phyloP scores from a whole-genome alignment of 345 rosid genomes.

The Arabidopsis suecica region DNA sequence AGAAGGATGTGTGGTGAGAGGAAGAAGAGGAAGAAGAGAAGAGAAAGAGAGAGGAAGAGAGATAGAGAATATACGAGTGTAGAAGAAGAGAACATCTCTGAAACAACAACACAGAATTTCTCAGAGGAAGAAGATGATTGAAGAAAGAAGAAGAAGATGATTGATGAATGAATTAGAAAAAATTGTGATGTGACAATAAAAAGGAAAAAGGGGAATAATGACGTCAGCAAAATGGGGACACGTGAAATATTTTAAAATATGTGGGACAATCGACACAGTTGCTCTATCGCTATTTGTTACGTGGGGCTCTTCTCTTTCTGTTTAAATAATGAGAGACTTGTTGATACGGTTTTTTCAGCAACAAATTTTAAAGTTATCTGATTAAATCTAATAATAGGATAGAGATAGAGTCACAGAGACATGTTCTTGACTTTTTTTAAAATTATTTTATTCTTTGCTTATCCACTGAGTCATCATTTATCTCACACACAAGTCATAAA shows the following conservation, averaged over 20 bases:
- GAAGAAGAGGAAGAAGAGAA: conserved; percentile 53
- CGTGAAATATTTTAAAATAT: conserved; percentile 9
- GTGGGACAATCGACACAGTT: conserved; percentile 31
- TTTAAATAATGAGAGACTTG: background rate
- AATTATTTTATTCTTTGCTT: background rate
- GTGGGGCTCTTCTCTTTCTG: conserved; percentile 18
- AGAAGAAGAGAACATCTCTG: conserved; percentile 62
- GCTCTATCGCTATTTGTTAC: conserved; percentile 31
- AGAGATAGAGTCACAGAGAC: background rate
- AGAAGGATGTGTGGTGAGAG: conserved; percentile 58
- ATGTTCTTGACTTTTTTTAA: background rate
- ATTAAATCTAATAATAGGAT: conserved; percentile 33
- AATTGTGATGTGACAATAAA: conserved; percentile 15
- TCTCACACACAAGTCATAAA: conserved; percentile 20
- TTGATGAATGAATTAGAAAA: conserved; percentile 1
- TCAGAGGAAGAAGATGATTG: conserved; percentile 2
- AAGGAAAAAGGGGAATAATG: conserved; percentile 18
- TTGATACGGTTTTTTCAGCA: conserved; percentile 32
- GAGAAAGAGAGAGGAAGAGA: conserved; percentile 61
- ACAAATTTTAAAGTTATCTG: conserved; percentile 22
- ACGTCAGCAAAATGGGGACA: conserved; percentile 44
- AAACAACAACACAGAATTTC: conserved; percentile 18
- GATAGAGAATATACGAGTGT: conserved; percentile 55
- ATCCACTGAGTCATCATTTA: conserved; percentile 31
- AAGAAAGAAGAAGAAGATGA: background rate